Conservation (phyloP, 371 early-diverging fungal species). For the Paraphysoderma sedebokerense region DNA sequence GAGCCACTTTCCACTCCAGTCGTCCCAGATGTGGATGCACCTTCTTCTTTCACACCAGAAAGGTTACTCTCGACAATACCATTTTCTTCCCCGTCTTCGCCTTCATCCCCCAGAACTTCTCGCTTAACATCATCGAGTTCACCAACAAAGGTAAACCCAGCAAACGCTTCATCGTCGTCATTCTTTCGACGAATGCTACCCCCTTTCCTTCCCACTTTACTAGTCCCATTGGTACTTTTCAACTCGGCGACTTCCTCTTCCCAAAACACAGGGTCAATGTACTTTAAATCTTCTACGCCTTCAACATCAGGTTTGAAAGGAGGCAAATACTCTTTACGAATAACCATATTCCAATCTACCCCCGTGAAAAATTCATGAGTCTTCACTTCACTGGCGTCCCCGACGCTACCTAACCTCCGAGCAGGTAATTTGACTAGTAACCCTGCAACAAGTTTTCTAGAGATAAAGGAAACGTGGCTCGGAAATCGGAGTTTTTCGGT, state of each 20-base stretch:
- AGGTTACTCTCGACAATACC: too few relatives aligned
- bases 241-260: conserved; percentile 1
- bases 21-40: too few relatives aligned
- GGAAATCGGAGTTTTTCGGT: conserved; percentile 34
- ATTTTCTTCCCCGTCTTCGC: too few relatives aligned
- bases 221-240: too few relatives aligned
- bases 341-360: conserved; percentile 47
- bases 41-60: too few relatives aligned
- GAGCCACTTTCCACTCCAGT: too few relatives aligned
- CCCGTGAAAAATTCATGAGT: conserved; percentile 54
- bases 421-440: conserved; percentile 33
- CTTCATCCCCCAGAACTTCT: too few relatives aligned
- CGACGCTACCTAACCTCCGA: conserved; percentile 27
- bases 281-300: conserved; percentile 2
- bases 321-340: conserved; percentile 35
- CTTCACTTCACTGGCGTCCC: conserved; percentile 45
- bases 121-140: neutral
- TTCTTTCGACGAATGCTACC: too few relatives aligned
- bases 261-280: neutral
- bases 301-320: conserved; percentile 45
- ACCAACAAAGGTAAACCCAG: neutral
- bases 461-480: conserved; percentile 15
- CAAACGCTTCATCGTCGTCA: conserved; percentile 3
- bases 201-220: too few relatives aligned
- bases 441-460: conserved; percentile 19